Evolutionary conservation across 2,329 filamentous ascomycete species (phyloP), one percentile per base, ranked within the genome.

Genomic region (Eurotiales sp.): DNA sequence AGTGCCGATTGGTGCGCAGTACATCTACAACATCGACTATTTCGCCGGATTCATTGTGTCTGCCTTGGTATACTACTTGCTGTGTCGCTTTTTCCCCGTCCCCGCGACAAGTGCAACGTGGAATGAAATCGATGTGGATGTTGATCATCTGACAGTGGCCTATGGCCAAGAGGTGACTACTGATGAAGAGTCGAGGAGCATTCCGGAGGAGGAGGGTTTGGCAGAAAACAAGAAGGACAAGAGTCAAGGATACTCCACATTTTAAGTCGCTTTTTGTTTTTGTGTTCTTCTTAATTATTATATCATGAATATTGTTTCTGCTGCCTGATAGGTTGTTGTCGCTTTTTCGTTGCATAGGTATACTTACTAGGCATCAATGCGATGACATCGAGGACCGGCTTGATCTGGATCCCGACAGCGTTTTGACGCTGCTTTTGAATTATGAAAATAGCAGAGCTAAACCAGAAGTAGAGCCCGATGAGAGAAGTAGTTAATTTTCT

Each of bases 11-110:
- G 90, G 86, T 1, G 91, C 92, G 0, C 83, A 80, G 1, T 95
- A 95, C 64, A 83, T 96, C 54, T 96, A 95, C 75, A 88, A 90
- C 58, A 64, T 96, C 60, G 96, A 96, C 70, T 96, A 91, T 75
- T 95, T 96, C 67, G 80, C 81, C 39, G 91, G 91, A 0, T 91
- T 95, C 65, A 75, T 89, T 42, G 80, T 95, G 10, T 81, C 88
- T 0, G 74, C 75, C 0, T 64, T 57, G 0, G 71, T 84, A 7
- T 96, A 96, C 71, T 95, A 81, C 73, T 50, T 67, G 0, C 75
- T 95, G 1, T 90, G 85, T 66, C 80, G 73, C 52, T 29, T 90
- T 22, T 87, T 72, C 56, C 90, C 90, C 0, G 71, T 96, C 0
- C 86, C 87, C 0, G 90, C 86, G 1, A 85, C 80, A 4, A 91